Base-by-base conservation (phyloP, 805 yeast species). In the Wickerhamiella azymoides region DNA sequence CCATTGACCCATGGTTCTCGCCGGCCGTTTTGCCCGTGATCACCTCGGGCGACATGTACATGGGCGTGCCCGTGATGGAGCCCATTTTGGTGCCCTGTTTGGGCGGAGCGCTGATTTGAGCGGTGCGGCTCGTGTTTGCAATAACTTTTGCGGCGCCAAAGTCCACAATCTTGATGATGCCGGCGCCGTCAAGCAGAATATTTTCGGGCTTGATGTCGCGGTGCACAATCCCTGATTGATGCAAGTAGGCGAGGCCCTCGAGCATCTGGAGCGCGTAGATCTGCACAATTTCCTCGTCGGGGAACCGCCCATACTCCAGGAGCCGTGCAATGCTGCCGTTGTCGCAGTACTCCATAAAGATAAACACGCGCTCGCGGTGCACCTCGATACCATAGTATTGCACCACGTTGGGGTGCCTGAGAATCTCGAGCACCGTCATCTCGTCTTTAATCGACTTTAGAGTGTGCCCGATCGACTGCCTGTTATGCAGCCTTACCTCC, bases 21-120 rank as follows among this genome's bases (percentile, higher is more conserved):
- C 55, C 55, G 1, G 72, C 58, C 1, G 71, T 62, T 5, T 74
- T 69, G 2, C 96, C 96, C 1, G 92, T 84, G 48, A 92, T 84
- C 0, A 84, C 83, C 57, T 92, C 98, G 0, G 98, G 98, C 0
- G 97, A 85, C 97, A 92, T 89, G 64, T 92, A 92, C 96, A 89
- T 92, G 13, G 97, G 97, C 0, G 98, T 92, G 35, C 98, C 98
- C 2, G 94, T 79, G 69, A 82, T 71, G 10, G 54, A 47, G 37
- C 52, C 57, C 2, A 49, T 28, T 9, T 46, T 43, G 1, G 56
- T 51, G 39, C 47, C 44, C 18, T 25, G 38, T 19, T 21, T 14
- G n/a, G 30, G 18, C 14, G 24, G 19, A 2, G 25, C 74, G 45
- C 63, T 67, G 45, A 62, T 56, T 13, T 51, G 47, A 6, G 48